A percentile compares a stretch with the other conserved stretches of the same genome.
Conservation (phyloP, 2,329 filamentous ascomycete species). For the Phaeoacremonium minimum region DNA sequence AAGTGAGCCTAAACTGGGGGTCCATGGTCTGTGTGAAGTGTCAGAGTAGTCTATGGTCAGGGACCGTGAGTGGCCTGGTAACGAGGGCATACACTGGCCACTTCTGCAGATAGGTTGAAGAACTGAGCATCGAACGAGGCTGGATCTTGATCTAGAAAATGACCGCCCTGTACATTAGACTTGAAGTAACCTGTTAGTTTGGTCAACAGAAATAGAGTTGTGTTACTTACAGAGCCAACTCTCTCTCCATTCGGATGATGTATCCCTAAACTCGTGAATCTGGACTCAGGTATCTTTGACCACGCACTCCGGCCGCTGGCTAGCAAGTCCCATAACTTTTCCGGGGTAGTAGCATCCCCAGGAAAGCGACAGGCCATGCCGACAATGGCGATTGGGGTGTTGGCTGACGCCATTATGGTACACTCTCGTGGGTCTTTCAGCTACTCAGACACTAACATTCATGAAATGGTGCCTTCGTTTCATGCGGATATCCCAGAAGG, state of each 20-base stretch:
- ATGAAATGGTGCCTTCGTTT: too few relatives aligned
- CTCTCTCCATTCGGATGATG: too few relatives aligned
- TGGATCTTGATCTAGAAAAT: conserved; percentile 4
- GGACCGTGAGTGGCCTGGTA: too few relatives aligned
- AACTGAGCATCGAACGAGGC: conserved; percentile 2
- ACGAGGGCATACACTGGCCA: too few relatives aligned
- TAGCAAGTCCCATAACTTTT: conserved; percentile 24
- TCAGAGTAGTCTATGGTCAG: too few relatives aligned
- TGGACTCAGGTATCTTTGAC: conserved; percentile 21
- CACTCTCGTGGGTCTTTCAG: too few relatives aligned
- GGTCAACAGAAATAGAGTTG: conserved; percentile 30
- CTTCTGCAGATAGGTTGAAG: conserved; percentile 1
- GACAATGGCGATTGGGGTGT: conserved; percentile 6
- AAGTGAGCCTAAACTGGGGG: conserved; percentile 4
- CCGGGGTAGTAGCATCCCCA: conserved; percentile 18
- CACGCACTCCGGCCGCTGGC: conserved; percentile 20
- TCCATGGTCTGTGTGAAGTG: conserved; percentile 11
- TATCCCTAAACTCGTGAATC: too few relatives aligned
- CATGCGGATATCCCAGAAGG: too few relatives aligned
- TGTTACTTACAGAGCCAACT: too few relatives aligned
- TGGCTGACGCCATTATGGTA: too few relatives aligned
- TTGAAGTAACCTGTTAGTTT: conserved; percentile 24
- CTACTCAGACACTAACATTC: too few relatives aligned
- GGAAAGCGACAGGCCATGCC: conserved; percentile 6
- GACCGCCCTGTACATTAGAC: conserved; percentile 11